These are phyloP conservation scores for Backusella parvicylindrica DNA, from an alignment of 192 early-diverging fungal genomes.

Conservation along the genomic window DNA sequence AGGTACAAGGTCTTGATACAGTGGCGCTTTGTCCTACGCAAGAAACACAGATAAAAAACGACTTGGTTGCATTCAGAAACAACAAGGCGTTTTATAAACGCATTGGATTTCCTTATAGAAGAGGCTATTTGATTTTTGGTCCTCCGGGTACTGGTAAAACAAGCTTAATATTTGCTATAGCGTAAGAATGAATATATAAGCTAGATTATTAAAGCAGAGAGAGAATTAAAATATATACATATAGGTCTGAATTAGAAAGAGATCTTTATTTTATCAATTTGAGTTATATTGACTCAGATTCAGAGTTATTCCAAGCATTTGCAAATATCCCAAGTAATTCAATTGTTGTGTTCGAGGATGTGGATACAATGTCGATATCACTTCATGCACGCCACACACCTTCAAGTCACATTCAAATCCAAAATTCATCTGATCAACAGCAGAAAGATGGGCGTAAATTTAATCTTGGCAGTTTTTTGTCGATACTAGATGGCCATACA, in stretches of 20 bases:
- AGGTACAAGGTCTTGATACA: slow-evolving; percentile 43
- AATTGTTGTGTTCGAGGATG: slow-evolving; percentile 57
- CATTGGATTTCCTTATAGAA: slow-evolving; percentile 60
- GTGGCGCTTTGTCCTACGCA: slow-evolving; percentile 51
- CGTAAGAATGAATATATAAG: slow-evolving; percentile 6
- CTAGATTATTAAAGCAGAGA: not conserved
- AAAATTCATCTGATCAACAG: not conserved
- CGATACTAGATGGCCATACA: slow-evolving; percentile 60
- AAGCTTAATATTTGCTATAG: slow-evolving; percentile 37
- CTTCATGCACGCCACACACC: not conserved
- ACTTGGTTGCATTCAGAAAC: slow-evolving; percentile 48
- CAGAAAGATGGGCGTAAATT: slow-evolving; percentile 13
- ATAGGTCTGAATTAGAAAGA: slow-evolving; percentile 25
- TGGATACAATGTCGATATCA: slow-evolving; percentile 51
- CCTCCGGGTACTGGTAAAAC: slow-evolving; percentile 45
- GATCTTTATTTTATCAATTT: slow-evolving; percentile 41
- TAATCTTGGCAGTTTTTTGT: slow-evolving; percentile 49
- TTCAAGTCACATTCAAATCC: not conserved
- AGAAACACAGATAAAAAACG: slow-evolving; percentile 44
- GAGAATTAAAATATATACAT: not conserved
- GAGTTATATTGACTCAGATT: slow-evolving; percentile 31
- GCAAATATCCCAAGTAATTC: slow-evolving; percentile 30
- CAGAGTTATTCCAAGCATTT: slow-evolving; percentile 34
- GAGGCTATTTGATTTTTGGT: slow-evolving; percentile 43
- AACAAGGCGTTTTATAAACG: slow-evolving; percentile 56